Percentiles rank a stretch among this genome's conserved stretches.
These are phyloP conservation scores for Caryopteris hybrid DNA, from an alignment of 305 asterid species.

Conservation along the genomic window DNA sequence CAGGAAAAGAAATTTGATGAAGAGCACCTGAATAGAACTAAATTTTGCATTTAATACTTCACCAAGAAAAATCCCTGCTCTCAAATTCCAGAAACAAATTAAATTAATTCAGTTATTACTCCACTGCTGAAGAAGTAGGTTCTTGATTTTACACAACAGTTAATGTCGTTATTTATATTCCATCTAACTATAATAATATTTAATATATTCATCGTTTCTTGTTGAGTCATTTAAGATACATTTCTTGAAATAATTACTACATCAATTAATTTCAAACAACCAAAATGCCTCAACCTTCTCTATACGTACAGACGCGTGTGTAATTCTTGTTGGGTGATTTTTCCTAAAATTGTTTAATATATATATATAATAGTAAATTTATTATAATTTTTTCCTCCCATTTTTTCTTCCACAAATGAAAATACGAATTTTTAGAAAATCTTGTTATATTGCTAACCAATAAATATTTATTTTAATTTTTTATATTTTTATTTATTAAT, in stretches of 20 bases:
- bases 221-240: slow-evolving; percentile 14
- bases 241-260: slow-evolving; percentile 1
- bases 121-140: neutral
- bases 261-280: neutral
- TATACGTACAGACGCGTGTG: neutral
- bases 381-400: no score
- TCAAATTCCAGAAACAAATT: no score
- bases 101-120: no score
- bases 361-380: no score
- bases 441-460: no score
- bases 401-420: no score
- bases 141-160: slow-evolving; percentile 21
- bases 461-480: no score
- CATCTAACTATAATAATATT: slow-evolving; percentile 23
- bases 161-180: slow-evolving; percentile 23
- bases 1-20: neutral
- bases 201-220: slow-evolving; percentile 8
- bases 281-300: neutral
- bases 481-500: no score
- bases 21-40: slow-evolving; percentile 8
- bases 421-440: no score
- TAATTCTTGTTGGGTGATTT: neutral
- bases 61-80: slow-evolving; percentile 27
- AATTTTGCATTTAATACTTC: slow-evolving; percentile 28
- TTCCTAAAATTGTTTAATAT: no score